Percentiles rank a stretch among this genome's conserved stretches.
Evolutionary conservation across 805 yeast species (phyloP).

Genomic region (Sungouiozyma intestinalis): DNA sequence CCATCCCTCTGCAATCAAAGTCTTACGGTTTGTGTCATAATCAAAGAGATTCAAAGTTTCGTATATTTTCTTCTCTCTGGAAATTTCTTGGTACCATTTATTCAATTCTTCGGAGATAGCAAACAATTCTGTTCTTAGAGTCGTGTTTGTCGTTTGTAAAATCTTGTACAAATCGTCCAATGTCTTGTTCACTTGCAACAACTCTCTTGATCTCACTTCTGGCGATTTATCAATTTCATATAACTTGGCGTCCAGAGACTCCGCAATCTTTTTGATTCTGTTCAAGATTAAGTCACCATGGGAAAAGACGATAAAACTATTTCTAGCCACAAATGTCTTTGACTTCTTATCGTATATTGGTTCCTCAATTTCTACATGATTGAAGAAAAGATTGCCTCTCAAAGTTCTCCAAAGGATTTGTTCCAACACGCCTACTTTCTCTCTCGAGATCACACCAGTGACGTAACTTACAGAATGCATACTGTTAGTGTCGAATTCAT

Average conservation of each 20-base stretch:
- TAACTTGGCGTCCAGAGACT: constrained; percentile 54
- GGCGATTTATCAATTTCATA: constrained; percentile 43
- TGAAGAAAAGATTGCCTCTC: constrained; percentile 61
- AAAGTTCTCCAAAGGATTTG: constrained; percentile 65
- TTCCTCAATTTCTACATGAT: constrained; percentile 44
- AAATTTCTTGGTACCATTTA: constrained; percentile 44
- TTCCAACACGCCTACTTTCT: constrained; percentile 48
- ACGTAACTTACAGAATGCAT: constrained; percentile 36
- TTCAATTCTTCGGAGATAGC: constrained; percentile 54
- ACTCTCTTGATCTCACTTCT: constrained; percentile 31
- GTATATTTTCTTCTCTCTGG: constrained; percentile 49
- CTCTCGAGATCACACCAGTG: constrained; percentile 57
- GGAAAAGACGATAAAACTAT: constrained; percentile 56
- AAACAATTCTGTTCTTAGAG: constrained; percentile 54
- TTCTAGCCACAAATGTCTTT: constrained; percentile 40
- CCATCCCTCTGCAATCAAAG: constrained; percentile 69
- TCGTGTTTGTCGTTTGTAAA: constrained; percentile 38
- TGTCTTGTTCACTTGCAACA: constrained; percentile 30
- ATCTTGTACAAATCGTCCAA: constrained; percentile 42
- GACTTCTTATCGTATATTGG: constrained; percentile 46
- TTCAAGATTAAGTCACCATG: constrained; percentile 55
- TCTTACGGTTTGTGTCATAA: constrained; percentile 55
- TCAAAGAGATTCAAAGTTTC: constrained; percentile 55
- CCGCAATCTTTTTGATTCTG: constrained; percentile 55
- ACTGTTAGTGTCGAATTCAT: constrained; percentile 21